Percentiles rank a stretch among this genome's conserved stretches.
Evolutionary conservation across 176 grass and related monocot species (phyloP).

Genomic region (Cenchrus fungigraminus): DNA sequence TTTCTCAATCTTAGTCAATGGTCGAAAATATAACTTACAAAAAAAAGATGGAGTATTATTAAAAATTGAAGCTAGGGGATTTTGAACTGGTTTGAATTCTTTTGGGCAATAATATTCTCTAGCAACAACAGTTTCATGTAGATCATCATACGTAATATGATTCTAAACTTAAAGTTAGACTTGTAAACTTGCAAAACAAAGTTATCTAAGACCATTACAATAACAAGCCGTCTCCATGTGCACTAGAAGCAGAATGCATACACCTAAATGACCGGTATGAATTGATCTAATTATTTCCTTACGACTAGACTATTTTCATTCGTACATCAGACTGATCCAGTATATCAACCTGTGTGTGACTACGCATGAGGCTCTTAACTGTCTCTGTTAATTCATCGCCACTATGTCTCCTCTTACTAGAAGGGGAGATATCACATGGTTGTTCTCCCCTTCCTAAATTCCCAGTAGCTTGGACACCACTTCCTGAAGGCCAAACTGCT

Average conservation of each 20-base stretch:
- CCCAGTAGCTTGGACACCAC: background rate
- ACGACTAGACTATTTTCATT: slow-evolving; percentile 26
- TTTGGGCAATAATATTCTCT: background rate
- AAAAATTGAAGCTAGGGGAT: slow-evolving; percentile 10
- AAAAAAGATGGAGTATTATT: background rate
- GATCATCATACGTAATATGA: background rate
- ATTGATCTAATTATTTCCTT: slow-evolving; percentile 11
- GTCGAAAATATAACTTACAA: background rate
- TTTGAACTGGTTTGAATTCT: background rate
- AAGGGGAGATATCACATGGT: slow-evolving; percentile 3
- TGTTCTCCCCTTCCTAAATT: slow-evolving; percentile 7
- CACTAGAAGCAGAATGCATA: background rate
- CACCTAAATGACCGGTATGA: slow-evolving; percentile 4
- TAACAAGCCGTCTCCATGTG: slow-evolving; percentile 5
- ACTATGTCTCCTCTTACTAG: background rate
- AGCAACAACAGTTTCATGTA: background rate
- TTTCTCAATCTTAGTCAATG: background rate
- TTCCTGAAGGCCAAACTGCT: slow-evolving; percentile 36
- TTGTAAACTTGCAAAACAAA: background rate
- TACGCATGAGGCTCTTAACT: background rate
- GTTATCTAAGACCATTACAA: slow-evolving; percentile 3
- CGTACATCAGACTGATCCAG: background rate
- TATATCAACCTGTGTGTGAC: slow-evolving; percentile 30
- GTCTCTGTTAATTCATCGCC: slow-evolving; percentile 7
- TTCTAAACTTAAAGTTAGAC: background rate